Conservation (phyloP, 805 yeast genomes). For the Babjeviella inositovora region DNA sequence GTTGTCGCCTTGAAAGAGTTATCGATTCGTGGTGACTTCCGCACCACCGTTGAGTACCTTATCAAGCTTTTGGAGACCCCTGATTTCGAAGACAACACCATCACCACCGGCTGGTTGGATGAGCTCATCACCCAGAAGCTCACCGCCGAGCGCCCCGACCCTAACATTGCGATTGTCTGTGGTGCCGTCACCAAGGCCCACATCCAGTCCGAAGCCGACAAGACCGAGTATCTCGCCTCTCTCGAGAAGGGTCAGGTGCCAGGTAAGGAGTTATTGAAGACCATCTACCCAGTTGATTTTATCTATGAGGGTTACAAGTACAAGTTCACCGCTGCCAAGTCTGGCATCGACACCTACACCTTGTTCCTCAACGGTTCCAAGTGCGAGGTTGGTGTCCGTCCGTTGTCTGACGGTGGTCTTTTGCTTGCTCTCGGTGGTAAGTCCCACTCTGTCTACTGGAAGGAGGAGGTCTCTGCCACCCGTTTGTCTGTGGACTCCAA, state of each 20-base stretch:
- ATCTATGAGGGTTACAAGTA: conserved; percentile 88
- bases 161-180: conserved; percentile 78
- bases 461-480: conserved; percentile 92
- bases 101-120: conserved; percentile 98
- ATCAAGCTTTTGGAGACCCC: conserved; percentile 92
- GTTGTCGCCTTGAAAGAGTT: conserved; percentile 95
- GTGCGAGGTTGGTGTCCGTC: conserved; percentile 71
- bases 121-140: conserved; percentile 85
- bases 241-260: conserved; percentile 95
- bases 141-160: conserved; percentile 95
- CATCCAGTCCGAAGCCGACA: conserved; percentile 55
- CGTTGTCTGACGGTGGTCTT: conserved; percentile 91
- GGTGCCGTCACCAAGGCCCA: conserved; percentile 98
- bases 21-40: conserved; percentile 94
- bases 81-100: conserved; percentile 89
- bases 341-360: conserved; percentile 74
- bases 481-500: conserved; percentile 90
- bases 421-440: conserved; percentile 79
- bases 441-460: conserved; percentile 93
- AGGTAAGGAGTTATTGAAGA: conserved; percentile 61
- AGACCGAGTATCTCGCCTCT: conserved; percentile 53
- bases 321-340: conserved; percentile 90
- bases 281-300: conserved; percentile 85
- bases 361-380: conserved; percentile 89
- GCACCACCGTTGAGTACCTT: conserved; percentile 94